A percentile compares a stretch with the other conserved stretches of the same genome.
phyloP scores from a whole-genome alignment of 106 monocot species.

The Dendrobium huoshanense region DNA sequence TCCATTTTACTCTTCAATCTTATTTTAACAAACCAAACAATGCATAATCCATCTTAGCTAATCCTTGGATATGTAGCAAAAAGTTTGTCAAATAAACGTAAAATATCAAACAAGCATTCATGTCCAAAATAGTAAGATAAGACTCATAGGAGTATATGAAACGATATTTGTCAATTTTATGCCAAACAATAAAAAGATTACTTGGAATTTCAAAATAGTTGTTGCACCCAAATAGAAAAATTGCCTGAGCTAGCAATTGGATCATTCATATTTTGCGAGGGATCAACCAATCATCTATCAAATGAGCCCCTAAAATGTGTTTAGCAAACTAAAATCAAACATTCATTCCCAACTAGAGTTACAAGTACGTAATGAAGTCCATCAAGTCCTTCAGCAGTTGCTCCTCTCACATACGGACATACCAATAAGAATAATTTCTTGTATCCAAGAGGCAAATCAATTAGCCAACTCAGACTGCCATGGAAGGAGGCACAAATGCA shows the following conservation, averaged over 20 bases:
- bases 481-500: too few species aligned
- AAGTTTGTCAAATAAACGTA: neutral
- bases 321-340: neutral
- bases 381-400: too few species aligned
- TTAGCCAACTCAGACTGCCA: too few species aligned
- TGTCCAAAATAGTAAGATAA: neutral
- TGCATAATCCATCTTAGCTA: neutral
- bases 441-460: too few species aligned
- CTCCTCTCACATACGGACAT: too few species aligned
- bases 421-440: too few species aligned
- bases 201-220: neutral
- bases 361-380: too few species aligned
- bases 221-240: neutral
- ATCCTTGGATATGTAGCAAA: neutral
- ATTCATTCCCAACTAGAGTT: neutral
- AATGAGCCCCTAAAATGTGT: neutral
- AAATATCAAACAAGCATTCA: neutral
- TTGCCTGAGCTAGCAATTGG: neutral
- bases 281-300: neutral
- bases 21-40: too few species aligned
- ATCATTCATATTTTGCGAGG: neutral
- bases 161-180: neutral
- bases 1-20: too few species aligned
- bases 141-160: neutral
- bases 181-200: neutral